Evolutionary conservation across 2,329 filamentous ascomycete species (phyloP), one percentile per base, ranked within the genome.

Genomic region (Pseudohalonectria lignicola): DNA sequence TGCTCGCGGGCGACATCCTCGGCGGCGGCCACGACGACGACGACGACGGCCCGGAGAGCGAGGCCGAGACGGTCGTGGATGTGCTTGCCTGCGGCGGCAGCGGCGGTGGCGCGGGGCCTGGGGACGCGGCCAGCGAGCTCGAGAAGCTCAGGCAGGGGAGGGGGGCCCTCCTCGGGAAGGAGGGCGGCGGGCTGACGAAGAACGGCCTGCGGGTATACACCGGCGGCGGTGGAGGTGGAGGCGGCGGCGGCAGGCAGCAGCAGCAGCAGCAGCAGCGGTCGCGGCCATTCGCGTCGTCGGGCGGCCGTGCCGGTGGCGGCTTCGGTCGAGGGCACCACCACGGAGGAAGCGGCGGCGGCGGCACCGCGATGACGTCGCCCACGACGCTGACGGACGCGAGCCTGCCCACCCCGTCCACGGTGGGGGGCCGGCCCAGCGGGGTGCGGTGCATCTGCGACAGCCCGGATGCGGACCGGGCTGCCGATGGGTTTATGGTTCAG

Each of bases 71-170:
- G 6, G 60, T 75, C 3, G 56, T 74, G 53, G 12, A 26, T 12
- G n/a, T n/a, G n/a, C n/a, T n/a, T n/a, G n/a, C n/a, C n/a, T n/a
- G n/a, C n/a, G n/a, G n/a, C n/a, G 23, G 12, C 23, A 64, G 74
- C 38, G 66, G 72, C 21, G 44, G 56, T 19, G 44, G 44, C 31
- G 52, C 49, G 36, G 43, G 46, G 2, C 49, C 50, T 2, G 71
- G 75, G 9, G 74, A 80, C 51, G 76, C 76, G 2, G 63, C 71
- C 7, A 74, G 68, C 47, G 76, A 79, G 51, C 58, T 81, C 33
- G 66, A 69, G 16, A 79, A 73, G 49, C 60, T 80, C 21, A 63
- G 72, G 19, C 67, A 76, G 47, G 64, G 60, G 39, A 63, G 72
- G 12, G 65, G 67, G 41, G 67, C 31, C 8, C 23, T 8, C 7